A percentile compares a stretch with the other conserved stretches of the same genome.
These are phyloP conservation scores for Colletotrichum liaoningense DNA, from an alignment of 2,329 filamentous ascomycete genomes.

Conservation along the genomic window DNA sequence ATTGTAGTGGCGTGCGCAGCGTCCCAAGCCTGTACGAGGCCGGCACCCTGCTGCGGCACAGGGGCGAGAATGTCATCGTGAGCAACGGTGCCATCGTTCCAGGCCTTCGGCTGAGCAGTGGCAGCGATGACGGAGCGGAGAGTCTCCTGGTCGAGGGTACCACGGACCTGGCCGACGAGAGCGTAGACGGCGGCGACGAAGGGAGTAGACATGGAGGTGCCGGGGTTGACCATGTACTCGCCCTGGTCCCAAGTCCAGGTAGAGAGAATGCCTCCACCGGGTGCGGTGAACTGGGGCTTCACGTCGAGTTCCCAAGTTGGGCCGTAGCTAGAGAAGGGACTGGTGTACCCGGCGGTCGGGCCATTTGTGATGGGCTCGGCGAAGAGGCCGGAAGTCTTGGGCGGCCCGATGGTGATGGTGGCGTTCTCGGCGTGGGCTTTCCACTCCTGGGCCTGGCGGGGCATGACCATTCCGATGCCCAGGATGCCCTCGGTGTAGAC, in stretches of 20 bases:
- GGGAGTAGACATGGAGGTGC: conserved; percentile 67
- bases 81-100: conserved; percentile 42
- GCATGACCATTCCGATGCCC: conserved; percentile 35
- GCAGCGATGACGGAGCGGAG: conserved; percentile 43
- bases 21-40: conserved; percentile 54
- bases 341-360: conserved; percentile 49
- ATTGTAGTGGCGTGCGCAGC: conserved; percentile 51
- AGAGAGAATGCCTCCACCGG: conserved; percentile 62
- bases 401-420: conserved; percentile 38
- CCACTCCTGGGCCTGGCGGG: conserved; percentile 40
- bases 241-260: conserved; percentile 57
- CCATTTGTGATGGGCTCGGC: conserved; percentile 36
- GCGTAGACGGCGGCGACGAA: conserved; percentile 54
- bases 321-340: conserved; percentile 56
- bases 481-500: conserved; percentile 26
- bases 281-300: conserved; percentile 60
- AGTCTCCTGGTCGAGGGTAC: conserved; percentile 40
- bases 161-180: conserved; percentile 45
- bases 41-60: conserved; percentile 55
- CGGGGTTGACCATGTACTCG: conserved; percentile 60
- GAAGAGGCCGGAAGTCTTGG: conserved; percentile 22
- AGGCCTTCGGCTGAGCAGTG: conserved; percentile 44
- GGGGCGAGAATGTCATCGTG: conserved; percentile 41
- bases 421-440: conserved; percentile 39
- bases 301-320: conserved; percentile 58